phyloP scores from a whole-genome alignment of 2,329 filamentous ascomycete species.

The Lasiodiplodia gonubiensis region DNA sequence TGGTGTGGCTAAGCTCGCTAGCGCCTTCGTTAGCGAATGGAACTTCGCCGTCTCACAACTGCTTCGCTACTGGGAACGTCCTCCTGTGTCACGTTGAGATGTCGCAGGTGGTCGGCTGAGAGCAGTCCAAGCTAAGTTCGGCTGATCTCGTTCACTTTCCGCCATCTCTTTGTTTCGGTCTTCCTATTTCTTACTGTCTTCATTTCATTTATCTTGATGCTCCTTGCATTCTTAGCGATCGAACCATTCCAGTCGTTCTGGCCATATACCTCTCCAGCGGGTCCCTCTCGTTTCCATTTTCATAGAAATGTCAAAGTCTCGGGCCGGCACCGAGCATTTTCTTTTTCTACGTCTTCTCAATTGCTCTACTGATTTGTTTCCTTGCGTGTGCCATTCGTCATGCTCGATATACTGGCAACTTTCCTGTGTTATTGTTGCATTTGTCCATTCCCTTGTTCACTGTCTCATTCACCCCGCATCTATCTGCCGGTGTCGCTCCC shows the following conservation, averaged over 20 bases:
- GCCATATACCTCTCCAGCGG: neutral
- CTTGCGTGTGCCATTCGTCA: neutral
- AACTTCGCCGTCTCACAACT: slow-evolving; percentile 67
- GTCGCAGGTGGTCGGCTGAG: neutral
- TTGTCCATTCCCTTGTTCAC: too few relatives aligned
- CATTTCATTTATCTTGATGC: neutral
- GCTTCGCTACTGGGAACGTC: slow-evolving; percentile 70
- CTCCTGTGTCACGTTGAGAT: slow-evolving; percentile 50
- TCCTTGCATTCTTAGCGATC: neutral
- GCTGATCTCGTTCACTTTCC: neutral
- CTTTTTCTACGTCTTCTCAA: neutral
- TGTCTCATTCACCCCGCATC: neutral
- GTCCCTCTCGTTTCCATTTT: neutral
- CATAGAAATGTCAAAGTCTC: neutral
- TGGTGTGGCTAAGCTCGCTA: slow-evolving; percentile 64
- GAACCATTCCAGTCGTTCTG: neutral
- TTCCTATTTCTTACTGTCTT: neutral
- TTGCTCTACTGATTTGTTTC: neutral
- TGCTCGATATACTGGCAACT: neutral
- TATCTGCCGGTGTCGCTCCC: too few relatives aligned
- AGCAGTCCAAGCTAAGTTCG: neutral
- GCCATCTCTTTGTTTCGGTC: neutral
- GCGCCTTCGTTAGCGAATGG: slow-evolving; percentile 72
- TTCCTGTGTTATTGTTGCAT: neutral
- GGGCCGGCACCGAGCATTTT: neutral